Base-by-base conservation (phyloP, 139 green algal species). In the Chlamydomonas sphaeroides region DNA sequence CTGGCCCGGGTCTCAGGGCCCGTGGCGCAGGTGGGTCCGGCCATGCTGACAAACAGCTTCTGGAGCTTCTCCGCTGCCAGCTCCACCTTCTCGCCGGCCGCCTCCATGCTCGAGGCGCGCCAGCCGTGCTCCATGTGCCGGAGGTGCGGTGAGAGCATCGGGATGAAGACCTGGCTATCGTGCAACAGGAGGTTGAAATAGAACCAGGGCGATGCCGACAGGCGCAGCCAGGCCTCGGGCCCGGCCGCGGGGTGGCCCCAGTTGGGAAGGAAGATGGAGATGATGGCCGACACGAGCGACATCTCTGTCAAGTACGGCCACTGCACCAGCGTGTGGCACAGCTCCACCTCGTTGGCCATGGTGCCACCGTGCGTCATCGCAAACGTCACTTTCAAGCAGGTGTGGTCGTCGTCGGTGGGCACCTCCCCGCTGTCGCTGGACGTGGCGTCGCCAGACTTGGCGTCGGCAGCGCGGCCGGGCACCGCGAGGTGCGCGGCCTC, bases 301-400 rank as follows among this genome's bases (percentile, higher is more conserved):
- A 93, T 85, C 71, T 97, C 94, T 1, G 90, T 78, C 35, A 95
- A 89, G 87, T 95, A 97, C 7, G 94, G 94, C 94, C 94, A 97
- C 68, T 95, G 89, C 36, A 95, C 10, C 48, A 95, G 67, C 3
- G 87, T 79, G 61, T 92, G 74, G 48, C 81, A 86, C 15, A 94
- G 30, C 25, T 86, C 71, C 14, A 94, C 63, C 77, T 91, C 89
- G 38, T 68, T 82, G 18, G 88, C 88, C 65, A 94, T 88, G 10
- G 92, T 96, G 32, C 88, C 88, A 53, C 94, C 90, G 28, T 74
- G 36, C 33, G 93, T 63, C 77, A 95, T 80, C 32, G 62, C 79
- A 51, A 88, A 76, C 7, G 70, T 56, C 6, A 89, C 39, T 30
- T 79, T 65, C 30, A 75, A 4, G 77, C 77, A 84, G 20, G 57